Percentiles rank a stretch among this genome's conserved stretches.
phyloP scores from a whole-genome alignment of 768 basidiomycete genomes.

The Candolleomyces aberdarensis region DNA sequence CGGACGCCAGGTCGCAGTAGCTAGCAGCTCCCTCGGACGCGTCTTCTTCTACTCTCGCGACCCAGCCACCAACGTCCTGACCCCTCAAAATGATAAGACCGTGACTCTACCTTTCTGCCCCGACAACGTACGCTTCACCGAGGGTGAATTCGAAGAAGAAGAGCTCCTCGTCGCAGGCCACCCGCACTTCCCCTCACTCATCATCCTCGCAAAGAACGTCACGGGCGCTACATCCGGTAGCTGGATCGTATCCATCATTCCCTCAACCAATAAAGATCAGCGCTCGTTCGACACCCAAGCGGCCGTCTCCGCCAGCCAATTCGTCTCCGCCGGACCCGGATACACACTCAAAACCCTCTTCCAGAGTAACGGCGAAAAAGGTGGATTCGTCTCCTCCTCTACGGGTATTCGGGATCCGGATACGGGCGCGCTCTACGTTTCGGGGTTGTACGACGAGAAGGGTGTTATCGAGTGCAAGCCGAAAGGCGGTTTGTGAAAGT shows the following conservation, averaged over 20 bases:
- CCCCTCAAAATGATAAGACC: constrained; percentile 21
- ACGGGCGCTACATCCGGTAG: constrained; percentile 43
- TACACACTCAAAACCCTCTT: constrained; percentile 61
- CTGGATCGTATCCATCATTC: constrained; percentile 53
- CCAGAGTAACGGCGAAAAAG: constrained; percentile 60
- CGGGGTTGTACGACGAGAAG: constrained; percentile 54
- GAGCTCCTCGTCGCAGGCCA: constrained; percentile 62
- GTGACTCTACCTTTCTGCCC: constrained; percentile 55
- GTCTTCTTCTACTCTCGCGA: constrained; percentile 54
- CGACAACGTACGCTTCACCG: constrained; percentile 58
- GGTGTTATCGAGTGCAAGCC: constrained; percentile 51
- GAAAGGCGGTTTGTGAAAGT: not conserved
- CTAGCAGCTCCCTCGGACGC: constrained; percentile 45
- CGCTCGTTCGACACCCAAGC: constrained; percentile 38
- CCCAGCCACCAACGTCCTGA: constrained; percentile 40
- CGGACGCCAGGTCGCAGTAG: constrained; percentile 51
- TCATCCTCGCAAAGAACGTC: constrained; percentile 41
- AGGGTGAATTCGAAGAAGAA: constrained; percentile 22
- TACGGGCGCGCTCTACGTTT: constrained; percentile 48
- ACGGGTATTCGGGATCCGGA: constrained; percentile 50
- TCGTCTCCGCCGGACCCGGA: constrained; percentile 31
- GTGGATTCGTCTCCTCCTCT: constrained; percentile 50
- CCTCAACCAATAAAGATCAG: constrained; percentile 10
- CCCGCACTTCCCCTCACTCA: constrained; percentile 56
- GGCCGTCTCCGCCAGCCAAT: constrained; percentile 44